Base-by-base conservation (phyloP, 768 basidiomycete genomes). In the Kwoniella newhampshirensis region DNA sequence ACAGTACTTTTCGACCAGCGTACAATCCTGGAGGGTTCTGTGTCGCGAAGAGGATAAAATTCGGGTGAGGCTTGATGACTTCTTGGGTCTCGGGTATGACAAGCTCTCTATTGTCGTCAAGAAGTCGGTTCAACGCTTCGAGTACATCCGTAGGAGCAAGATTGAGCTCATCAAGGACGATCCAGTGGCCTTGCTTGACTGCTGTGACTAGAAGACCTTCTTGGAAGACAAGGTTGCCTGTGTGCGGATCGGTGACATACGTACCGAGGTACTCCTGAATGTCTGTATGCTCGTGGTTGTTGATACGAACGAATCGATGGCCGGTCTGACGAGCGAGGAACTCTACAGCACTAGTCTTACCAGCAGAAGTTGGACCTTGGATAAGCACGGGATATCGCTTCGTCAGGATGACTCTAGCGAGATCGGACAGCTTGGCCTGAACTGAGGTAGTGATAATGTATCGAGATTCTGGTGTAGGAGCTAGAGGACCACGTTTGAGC, bases 261-360 rank as follows among this genome's bases (percentile, higher is more conserved):
- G 91, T 91, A 2, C 96, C 96, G 43, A 98, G 82, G 71, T 99
- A 99, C 73, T 99, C 96, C 71, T 99, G 96, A 47, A 99, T 96
- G 62, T 99, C 96, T 4, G 96, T 99, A 71, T 98, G 96, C 62
- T 99, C 96, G 78, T 99, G 96, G 69, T 99, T 99, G 79, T 99
- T 99, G 81, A 99, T 97, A 37, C 96, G 89, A 27, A 99, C 86
- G 76, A 97, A 98, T 32, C 83, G 85, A 79, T 99, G 96, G 0
- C 96, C 94, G 0, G 92, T 96, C 53, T 88, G 82, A 59, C 84
- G 84, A 4, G 96, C 94, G 26, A 99, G 83, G 75, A 93, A 98
- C 77, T 97, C 93, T 42, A 99, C 85, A 0, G 94, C 89, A 66
- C 90, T 92, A 2, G 96, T 99, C 80, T 99, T 99, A 36, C 96